Percentiles rank a stretch among this genome's conserved stretches.
phyloP scores from a whole-genome alignment of 2,329 filamentous ascomycete species.

The Periconia sp. region DNA sequence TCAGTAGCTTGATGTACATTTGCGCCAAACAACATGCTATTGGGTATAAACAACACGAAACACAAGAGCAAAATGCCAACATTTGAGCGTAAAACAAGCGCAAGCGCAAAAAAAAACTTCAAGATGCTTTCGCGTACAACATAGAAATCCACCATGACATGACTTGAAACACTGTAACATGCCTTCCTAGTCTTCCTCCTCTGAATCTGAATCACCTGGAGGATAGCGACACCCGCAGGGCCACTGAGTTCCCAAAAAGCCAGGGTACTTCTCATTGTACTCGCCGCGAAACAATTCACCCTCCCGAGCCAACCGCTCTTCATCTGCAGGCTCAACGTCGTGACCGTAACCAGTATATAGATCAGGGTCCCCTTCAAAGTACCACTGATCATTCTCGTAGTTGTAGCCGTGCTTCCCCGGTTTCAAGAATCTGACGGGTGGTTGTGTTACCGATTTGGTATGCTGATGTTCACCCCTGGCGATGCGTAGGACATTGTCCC shows the following conservation, averaged over 20 bases:
- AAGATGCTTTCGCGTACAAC: no score
- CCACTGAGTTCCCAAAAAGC: slow-evolving; percentile 18
- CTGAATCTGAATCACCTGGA: neutral
- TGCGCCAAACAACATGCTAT: no score
- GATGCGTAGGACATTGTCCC: neutral
- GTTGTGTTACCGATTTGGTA: no score
- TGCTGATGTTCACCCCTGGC: neutral
- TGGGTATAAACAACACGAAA: no score
- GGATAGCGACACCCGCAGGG: slow-evolving; percentile 25
- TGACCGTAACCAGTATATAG: slow-evolving; percentile 23
- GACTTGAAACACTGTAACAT: neutral
- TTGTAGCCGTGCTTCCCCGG: slow-evolving; percentile 25
- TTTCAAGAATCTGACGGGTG: slow-evolving; percentile 18
- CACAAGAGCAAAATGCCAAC: no score
- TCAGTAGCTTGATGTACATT: no score
- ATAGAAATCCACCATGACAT: no score
- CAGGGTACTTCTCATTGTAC: slow-evolving; percentile 18
- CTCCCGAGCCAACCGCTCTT: slow-evolving; percentile 4
- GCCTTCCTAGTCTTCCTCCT: neutral
- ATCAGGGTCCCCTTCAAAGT: slow-evolving; percentile 17
- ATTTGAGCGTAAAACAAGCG: no score
- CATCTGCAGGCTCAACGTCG: slow-evolving; percentile 17
- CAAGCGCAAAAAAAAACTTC: no score
- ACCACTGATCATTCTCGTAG: slow-evolving; percentile 4
- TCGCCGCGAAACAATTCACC: neutral